A percentile compares a stretch with the other conserved stretches of the same genome.
These are phyloP conservation scores for Pythium sp. DNA, from an alignment of 352 stramenopile species.

Conservation along the genomic window DNA sequence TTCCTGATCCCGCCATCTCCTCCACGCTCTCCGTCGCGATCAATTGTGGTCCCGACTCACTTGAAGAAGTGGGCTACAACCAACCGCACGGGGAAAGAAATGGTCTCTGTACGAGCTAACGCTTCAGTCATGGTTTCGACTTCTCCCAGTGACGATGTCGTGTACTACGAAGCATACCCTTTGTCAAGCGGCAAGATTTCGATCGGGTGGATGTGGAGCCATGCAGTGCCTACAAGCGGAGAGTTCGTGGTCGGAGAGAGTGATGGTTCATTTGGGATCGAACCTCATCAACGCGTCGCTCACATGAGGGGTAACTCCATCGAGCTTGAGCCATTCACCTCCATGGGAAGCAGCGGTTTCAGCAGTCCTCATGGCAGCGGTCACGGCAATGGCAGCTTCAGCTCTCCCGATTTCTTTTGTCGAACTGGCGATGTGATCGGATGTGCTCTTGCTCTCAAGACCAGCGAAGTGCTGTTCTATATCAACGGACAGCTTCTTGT, in stretches of 20 bases:
- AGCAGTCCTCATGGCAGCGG: slow-evolving; percentile 40
- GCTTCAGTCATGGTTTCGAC: slow-evolving; percentile 14
- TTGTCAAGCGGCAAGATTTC: slow-evolving; percentile 50
- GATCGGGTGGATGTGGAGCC: slow-evolving; percentile 44
- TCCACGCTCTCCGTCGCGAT: slow-evolving; percentile 33
- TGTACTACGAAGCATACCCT: slow-evolving; percentile 57
- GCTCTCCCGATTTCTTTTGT: slow-evolving; percentile 46
- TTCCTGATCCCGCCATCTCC: slow-evolving; percentile 30
- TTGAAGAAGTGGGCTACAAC: slow-evolving; percentile 54
- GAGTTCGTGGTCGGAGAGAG: slow-evolving; percentile 42
- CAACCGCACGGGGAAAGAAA: slow-evolving; percentile 46
- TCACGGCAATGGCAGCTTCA: slow-evolving; percentile 10
- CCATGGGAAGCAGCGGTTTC: slow-evolving; percentile 15
- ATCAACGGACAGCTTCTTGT: slow-evolving; percentile 53
- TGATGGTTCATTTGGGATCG: slow-evolving; percentile 38
- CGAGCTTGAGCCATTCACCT: slow-evolving; percentile 22
- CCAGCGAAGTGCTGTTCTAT: slow-evolving; percentile 46
- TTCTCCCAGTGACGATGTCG: slow-evolving; percentile 6
- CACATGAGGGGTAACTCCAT: slow-evolving; percentile 27
- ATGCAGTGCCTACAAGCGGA: slow-evolving; percentile 7
- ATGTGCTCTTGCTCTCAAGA: slow-evolving; percentile 33
- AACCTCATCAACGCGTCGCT: slow-evolving; percentile 32
- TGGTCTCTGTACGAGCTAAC: slow-evolving; percentile 39
- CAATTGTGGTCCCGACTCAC: slow-evolving; percentile 28
- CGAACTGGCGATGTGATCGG: slow-evolving; percentile 55